Base-by-base conservation (phyloP, 129 eudicot genomes). In the Centrapalus pauciflorus region DNA sequence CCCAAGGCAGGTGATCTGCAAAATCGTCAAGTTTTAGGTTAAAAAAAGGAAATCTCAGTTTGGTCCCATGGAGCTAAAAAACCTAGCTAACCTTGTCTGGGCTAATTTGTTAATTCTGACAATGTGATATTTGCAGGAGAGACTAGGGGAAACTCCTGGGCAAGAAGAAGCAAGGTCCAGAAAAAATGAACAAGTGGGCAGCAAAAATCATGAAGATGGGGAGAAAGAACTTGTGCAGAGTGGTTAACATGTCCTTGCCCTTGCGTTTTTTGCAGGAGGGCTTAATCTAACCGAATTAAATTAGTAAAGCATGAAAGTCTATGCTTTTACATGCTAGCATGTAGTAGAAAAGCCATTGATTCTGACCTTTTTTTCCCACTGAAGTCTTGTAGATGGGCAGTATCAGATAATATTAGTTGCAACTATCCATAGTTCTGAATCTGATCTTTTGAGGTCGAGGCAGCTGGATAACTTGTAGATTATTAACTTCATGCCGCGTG, bases 141-240 rank as follows among this genome's bases (percentile, higher is more conserved):
- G 85, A 74, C 82, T 81, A 60, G 86, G 90, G 56, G 95, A 89
- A 75, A 59, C 25, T 77, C 67, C 84, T 43, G 86, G 71, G 61
- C 72, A 69, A 56, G 96, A 82, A 56, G 86, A 72, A 81, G 52
- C 81, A 63, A 66, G 76, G n/a, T n/a, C 19, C 16, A 24, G 54
- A 24, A 24, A 48, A 48, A 48, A 11, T 4, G 24, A 17, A n/a
- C n/a, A 61, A 37, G 7, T 66, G 16, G 71, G 65, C 65, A 66
- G 61, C 10, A 71, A 71, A 67, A 69, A 74, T 37, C 74, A 71
- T 71, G 64, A 85, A 58, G 58, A 67, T 16, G 67, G 76, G 19
- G 67, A 74, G 75, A 55, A 69, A 23, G 79, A 81, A 28, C 45
- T 17, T 9, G 58, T 52, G 67, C 66, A 66, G 64, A 72, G 82